Evolutionary conservation across 179 eudicot species (phyloP).

Genomic region (Beta macrorhiza): DNA sequence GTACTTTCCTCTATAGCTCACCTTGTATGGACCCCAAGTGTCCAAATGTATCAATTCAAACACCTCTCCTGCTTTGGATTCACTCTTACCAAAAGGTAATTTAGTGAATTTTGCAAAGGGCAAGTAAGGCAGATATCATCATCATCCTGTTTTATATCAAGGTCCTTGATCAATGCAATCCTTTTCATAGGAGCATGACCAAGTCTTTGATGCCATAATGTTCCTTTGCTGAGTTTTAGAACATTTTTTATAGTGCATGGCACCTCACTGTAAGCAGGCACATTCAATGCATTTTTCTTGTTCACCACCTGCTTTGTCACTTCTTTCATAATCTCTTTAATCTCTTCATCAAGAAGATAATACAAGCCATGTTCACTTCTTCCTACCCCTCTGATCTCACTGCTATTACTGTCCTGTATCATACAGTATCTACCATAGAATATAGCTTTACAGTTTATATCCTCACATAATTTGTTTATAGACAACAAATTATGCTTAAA

Average conservation of each 20-base stretch:
- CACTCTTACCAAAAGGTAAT: not conserved
- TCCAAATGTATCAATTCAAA: too few relatives aligned
- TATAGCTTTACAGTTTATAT: not conserved
- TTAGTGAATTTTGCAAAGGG: not conserved
- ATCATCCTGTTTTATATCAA: accelerated
- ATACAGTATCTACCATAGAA: not conserved
- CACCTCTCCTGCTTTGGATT: too few relatives aligned
- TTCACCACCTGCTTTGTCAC: too few relatives aligned
- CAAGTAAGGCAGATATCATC: not conserved
- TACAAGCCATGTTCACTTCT: not conserved
- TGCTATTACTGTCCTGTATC: not conserved
- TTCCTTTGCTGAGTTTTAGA: not conserved
- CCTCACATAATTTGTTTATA: not conserved
- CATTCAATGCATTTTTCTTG: too few relatives aligned
- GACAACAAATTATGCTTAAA: not conserved
- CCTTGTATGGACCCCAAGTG: too few relatives aligned
- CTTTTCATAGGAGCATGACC: not conserved
- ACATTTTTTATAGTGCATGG: too few relatives aligned
- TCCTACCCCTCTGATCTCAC: not conserved
- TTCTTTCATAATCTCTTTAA: accelerated
- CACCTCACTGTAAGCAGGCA: too few relatives aligned
- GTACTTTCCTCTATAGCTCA: too few relatives aligned
- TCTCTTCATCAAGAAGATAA: not conserved
- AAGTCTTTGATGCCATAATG: not conserved
- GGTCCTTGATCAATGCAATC: not conserved